Base-by-base conservation (phyloP, 192 early-diverging fungal genomes). In the Rhizophagus prolifer region DNA sequence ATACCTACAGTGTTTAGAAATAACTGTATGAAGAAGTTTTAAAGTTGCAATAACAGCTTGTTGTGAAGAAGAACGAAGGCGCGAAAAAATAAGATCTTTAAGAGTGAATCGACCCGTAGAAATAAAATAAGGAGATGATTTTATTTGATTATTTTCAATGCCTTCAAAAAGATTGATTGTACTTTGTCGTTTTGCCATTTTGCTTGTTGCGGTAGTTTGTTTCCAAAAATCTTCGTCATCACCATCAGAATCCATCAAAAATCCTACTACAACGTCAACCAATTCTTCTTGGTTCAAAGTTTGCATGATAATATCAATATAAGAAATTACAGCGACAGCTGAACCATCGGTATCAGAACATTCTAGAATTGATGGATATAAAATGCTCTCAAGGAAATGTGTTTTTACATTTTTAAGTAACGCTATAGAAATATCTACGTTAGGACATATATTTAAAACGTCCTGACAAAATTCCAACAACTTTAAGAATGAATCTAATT, bases 261-360 rank as follows among this genome's bases (percentile, higher is more conserved):
- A 97, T 7, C 88, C 88, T 65, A 93, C 86, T 7, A 97, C 83
- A 0, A 93, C 78, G 38, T 92, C 86, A 9, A 91, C 88, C 73
- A 97, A 78, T 36, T 91, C 88, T 46, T 94, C 90, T 70, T 91
- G 91, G 46, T 95, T 88, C 12, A 93, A 78, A 1, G 87, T 86
- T 44, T 92, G 90, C 9, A 96, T 81, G 79, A 97, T 94, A 66
- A 92, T 80, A 72, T 94, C 91, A 62, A 98, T 87, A 70, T 98
- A 98, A 72, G 89, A 93, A 79, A 98, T 92, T 1, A 93, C 90
- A 3, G 96, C 92, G 0, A 95, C 93, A 21, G 95, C 91, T 70
- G 92, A 94, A 7, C 95, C 95, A 80, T 98, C 95, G 26, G 91
- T 93, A 81, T 98, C 97, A 0, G 94, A 95, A 80, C 93, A 93